Conservation (phyloP, 768 basidiomycete species). For the Podaxis sp. region DNA sequence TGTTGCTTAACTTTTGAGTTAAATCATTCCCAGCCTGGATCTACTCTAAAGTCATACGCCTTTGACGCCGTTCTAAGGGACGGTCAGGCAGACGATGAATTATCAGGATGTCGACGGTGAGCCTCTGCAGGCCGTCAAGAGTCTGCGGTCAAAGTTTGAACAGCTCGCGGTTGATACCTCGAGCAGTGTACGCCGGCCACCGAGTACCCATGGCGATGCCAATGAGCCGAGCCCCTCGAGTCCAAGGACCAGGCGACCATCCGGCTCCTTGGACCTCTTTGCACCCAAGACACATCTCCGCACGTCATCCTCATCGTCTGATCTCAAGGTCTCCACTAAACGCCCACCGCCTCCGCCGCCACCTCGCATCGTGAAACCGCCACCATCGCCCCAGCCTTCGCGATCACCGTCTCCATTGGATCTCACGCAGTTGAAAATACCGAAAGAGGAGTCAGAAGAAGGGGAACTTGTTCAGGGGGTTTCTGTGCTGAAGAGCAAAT, state of each 20-base stretch:
- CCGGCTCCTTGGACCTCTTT: slow-evolving; percentile 29
- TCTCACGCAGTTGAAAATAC: neutral
- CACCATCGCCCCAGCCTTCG: slow-evolving; percentile 33
- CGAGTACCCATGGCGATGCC: slow-evolving; percentile 9
- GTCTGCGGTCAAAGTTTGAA: slow-evolving; percentile 70
- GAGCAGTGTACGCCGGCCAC: neutral
- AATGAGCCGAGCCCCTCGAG: slow-evolving; percentile 26
- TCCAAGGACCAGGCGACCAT: slow-evolving; percentile 41
- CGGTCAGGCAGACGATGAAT: slow-evolving; percentile 2
- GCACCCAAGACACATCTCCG: slow-evolving; percentile 34
- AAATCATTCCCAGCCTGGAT: neutral
- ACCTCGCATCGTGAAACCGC: slow-evolving; percentile 32
- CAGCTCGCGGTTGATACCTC: slow-evolving; percentile 50
- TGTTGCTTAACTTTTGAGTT: neutral
- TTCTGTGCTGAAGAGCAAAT: slow-evolving; percentile 23
- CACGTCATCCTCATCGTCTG: slow-evolving; percentile 52
- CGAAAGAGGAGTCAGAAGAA: slow-evolving; percentile 16
- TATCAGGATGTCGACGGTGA: slow-evolving; percentile 48
- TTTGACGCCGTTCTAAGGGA: neutral
- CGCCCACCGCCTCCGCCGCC: slow-evolving; percentile 62
- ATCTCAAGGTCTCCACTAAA: slow-evolving; percentile 43
- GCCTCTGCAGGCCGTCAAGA: slow-evolving; percentile 64
- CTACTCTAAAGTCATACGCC: neutral
- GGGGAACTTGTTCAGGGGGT: slow-evolving; percentile 16
- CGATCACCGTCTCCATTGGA: slow-evolving; percentile 37